phyloP scores from a whole-genome alignment of 2,329 filamentous ascomycete genomes.

The Spiromastix sp. region DNA sequence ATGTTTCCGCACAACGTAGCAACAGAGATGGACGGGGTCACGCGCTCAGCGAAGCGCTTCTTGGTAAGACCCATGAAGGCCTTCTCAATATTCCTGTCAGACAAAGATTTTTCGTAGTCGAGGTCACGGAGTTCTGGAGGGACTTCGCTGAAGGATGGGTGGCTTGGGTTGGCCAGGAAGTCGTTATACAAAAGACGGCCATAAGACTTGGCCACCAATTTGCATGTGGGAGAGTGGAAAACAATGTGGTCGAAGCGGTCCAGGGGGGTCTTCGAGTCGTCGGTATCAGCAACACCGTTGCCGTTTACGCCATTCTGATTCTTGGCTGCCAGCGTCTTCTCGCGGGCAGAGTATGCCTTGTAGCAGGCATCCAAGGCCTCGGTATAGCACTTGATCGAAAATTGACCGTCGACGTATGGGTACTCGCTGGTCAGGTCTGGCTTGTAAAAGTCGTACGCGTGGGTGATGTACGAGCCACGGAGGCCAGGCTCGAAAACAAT shows the following conservation, averaged over 20 bases:
- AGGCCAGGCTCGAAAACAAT: constrained; percentile 64
- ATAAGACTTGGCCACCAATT: constrained; percentile 77
- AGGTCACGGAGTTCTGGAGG: constrained; percentile 66
- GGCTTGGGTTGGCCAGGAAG: constrained; percentile 60
- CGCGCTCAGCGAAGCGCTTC: constrained; percentile 72
- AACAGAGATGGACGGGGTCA: constrained; percentile 62
- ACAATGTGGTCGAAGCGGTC: constrained; percentile 76
- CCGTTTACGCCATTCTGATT: constrained; percentile 28
- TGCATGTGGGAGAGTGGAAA: constrained; percentile 81
- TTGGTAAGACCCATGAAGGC: constrained; percentile 75
- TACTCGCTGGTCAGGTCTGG: constrained; percentile 73
- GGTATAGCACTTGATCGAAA: constrained; percentile 65
- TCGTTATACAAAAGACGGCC: constrained; percentile 78
- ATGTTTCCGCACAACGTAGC: constrained; percentile 64
- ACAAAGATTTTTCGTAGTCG: constrained; percentile 68
- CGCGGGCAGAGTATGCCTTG: constrained; percentile 67
- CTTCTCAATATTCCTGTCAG: constrained; percentile 77
- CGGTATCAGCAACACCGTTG: constrained; percentile 37
- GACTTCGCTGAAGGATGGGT: constrained; percentile 61
- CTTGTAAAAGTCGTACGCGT: constrained; percentile 81
- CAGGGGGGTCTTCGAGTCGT: constrained; percentile 49
- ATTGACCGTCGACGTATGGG: constrained; percentile 70
- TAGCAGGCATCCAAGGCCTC: constrained; percentile 68
- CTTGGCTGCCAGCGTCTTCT: constrained; percentile 46
- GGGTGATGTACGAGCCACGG: constrained; percentile 67